A percentile compares a stretch with the other conserved stretches of the same genome.
Conservation (phyloP, 495 filamentous ascomycete genomes). For the Neurospora sp. region DNA sequence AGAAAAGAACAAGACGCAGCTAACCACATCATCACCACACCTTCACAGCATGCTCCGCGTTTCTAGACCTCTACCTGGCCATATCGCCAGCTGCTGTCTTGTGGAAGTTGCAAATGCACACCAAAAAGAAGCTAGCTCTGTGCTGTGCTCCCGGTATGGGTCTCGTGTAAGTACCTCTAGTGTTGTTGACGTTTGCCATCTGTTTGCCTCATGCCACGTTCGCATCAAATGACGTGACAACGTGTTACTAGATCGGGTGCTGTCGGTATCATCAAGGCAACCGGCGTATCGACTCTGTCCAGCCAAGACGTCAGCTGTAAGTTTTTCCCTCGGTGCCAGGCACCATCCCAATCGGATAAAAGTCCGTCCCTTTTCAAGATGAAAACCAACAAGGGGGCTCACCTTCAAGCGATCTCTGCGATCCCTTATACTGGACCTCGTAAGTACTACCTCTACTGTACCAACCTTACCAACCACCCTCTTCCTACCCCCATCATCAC, state of each 20-base stretch:
- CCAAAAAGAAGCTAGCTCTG: slow-evolving; percentile 19
- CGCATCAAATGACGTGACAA: neutral
- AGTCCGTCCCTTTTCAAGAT: neutral
- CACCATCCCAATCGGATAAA: neutral
- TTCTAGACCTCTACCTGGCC: slow-evolving; percentile 22
- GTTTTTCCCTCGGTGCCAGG: neutral
- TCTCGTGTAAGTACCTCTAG: slow-evolving; percentile 10
- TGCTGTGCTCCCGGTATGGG: slow-evolving; percentile 15
- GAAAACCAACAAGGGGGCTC: neutral
- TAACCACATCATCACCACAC: neutral
- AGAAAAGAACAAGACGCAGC: neutral
- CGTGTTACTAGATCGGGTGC: neutral
- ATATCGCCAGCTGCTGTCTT: slow-evolving; percentile 12
- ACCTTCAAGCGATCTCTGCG: neutral
- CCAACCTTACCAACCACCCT: neutral
- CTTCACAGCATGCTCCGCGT: slow-evolving; percentile 1
- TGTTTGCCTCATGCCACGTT: neutral
- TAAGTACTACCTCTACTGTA: neutral
- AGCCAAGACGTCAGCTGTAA: neutral
- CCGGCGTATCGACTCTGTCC: neutral
- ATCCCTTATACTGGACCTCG: neutral
- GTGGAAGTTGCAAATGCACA: slow-evolving; percentile 8
- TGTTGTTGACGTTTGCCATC: neutral
- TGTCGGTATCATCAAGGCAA: neutral
- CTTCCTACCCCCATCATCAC: neutral